phyloP scores from a whole-genome alignment of 805 yeast species.

The Myxozyma geophila region DNA sequence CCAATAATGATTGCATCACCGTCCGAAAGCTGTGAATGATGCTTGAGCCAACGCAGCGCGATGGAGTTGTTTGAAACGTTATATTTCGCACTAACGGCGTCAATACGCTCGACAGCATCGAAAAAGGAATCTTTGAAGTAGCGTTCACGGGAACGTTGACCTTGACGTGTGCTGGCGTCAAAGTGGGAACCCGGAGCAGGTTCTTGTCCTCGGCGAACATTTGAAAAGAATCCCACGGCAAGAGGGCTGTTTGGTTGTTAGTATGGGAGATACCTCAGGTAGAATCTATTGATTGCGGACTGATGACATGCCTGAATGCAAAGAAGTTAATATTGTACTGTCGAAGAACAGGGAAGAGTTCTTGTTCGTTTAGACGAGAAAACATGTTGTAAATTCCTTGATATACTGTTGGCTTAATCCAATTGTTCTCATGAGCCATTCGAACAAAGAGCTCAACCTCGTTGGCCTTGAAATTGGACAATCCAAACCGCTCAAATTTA shows the following conservation, averaged over 20 bases:
- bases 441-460: slow-evolving; percentile 39
- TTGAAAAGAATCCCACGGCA: slow-evolving; percentile 33
- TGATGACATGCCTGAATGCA: slow-evolving; percentile 37
- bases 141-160: slow-evolving; percentile 25
- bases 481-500: slow-evolving; percentile 40
- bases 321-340: slow-evolving; percentile 37
- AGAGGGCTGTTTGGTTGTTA: slow-evolving; percentile 19
- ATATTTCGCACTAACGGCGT: slow-evolving; percentile 12
- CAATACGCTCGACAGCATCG: slow-evolving; percentile 29
- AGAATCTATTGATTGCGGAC: background rate
- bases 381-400: slow-evolving; percentile 44
- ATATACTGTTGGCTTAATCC: slow-evolving; percentile 41
- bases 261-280: background rate
- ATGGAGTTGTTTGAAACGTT: slow-evolving; percentile 26
- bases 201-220: slow-evolving; percentile 30
- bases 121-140: slow-evolving; percentile 33
- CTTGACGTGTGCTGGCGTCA: slow-evolving; percentile 24
- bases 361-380: slow-evolving; percentile 38
- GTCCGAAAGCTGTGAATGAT: slow-evolving; percentile 28
- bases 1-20: slow-evolving; percentile 35
- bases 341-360: slow-evolving; percentile 39
- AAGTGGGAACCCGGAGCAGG: slow-evolving; percentile 26
- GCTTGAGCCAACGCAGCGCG: slow-evolving; percentile 33
- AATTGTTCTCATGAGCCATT: slow-evolving; percentile 37
- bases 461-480: slow-evolving; percentile 40